Evolutionary conservation across 176 grass and related monocot species (phyloP).

Genomic region (Thalia dealbata): DNA sequence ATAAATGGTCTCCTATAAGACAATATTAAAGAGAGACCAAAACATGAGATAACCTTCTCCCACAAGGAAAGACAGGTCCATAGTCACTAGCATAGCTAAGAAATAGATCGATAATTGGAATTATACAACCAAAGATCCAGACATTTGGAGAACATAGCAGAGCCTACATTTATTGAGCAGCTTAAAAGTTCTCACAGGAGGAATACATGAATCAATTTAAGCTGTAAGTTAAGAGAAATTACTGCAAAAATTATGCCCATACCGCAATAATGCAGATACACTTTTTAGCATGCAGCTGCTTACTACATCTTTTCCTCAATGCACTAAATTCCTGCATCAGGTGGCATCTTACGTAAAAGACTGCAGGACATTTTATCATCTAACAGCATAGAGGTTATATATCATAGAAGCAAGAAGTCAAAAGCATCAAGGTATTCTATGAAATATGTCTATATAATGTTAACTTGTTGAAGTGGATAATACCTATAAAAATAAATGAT

Average conservation of each 20-base stretch:
- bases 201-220: background rate
- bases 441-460: background rate
- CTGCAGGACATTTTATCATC: slow-evolving; percentile 6
- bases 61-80: no score
- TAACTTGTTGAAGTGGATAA: background rate
- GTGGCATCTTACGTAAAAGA: slow-evolving; percentile 5
- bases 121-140: no score
- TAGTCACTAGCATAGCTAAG: no score
- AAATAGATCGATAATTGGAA: no score
- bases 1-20: no score
- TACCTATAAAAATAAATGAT: no score
- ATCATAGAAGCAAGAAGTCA: background rate
- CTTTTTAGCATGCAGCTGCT: slow-evolving; percentile 41
- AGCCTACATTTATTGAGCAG: background rate
- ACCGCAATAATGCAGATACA: slow-evolving; percentile 67
- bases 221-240: background rate
- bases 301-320: slow-evolving; percentile 50
- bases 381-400: background rate
- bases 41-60: no score
- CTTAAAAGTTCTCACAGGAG: background rate
- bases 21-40: no score
- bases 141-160: background rate
- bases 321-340: slow-evolving; percentile 56
- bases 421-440: background rate
- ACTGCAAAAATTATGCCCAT: slow-evolving; percentile 16